Percentiles rank a stretch among this genome's conserved stretches.
phyloP scores from a whole-genome alignment of 2,329 filamentous ascomycete genomes.

The Penicillium sp. region DNA sequence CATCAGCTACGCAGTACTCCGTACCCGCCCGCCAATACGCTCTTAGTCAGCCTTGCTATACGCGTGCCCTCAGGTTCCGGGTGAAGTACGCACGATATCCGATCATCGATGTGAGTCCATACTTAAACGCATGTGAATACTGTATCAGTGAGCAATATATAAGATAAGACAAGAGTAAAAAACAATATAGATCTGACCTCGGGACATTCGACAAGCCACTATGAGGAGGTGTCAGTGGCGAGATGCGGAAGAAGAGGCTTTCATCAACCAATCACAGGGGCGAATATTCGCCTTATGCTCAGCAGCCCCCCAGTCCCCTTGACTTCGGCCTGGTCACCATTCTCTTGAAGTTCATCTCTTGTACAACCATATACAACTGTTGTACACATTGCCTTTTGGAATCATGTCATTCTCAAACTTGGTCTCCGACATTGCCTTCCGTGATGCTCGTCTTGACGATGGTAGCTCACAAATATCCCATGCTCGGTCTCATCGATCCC shows the following conservation, averaged over 20 bases:
- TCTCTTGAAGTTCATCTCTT: neutral
- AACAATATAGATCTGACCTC: neutral
- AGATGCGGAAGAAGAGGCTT: constrained; percentile 1
- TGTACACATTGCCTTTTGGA: neutral
- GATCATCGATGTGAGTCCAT: no score
- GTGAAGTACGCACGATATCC: no score
- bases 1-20: no score
- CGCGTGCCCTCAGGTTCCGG: no score
- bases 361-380: neutral
- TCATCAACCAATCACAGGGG: neutral
- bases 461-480: constrained; percentile 44
- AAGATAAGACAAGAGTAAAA: no score
- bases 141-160: no score
- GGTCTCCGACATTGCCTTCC: constrained; percentile 49
- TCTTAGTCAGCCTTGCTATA: no score
- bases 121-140: no score
- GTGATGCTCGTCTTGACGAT: constrained; percentile 43
- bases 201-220: neutral
- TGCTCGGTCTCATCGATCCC: constrained; percentile 39
- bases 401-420: constrained; percentile 51
- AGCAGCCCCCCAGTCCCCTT: neutral
- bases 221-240: neutral
- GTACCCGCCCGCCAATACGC: no score
- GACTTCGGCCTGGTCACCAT: neutral
- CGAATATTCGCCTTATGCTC: constrained; percentile 3